A percentile compares a stretch with the other conserved stretches of the same genome.
Evolutionary conservation across 106 monocot species (phyloP).

Genomic region (Acorus calamus): DNA sequence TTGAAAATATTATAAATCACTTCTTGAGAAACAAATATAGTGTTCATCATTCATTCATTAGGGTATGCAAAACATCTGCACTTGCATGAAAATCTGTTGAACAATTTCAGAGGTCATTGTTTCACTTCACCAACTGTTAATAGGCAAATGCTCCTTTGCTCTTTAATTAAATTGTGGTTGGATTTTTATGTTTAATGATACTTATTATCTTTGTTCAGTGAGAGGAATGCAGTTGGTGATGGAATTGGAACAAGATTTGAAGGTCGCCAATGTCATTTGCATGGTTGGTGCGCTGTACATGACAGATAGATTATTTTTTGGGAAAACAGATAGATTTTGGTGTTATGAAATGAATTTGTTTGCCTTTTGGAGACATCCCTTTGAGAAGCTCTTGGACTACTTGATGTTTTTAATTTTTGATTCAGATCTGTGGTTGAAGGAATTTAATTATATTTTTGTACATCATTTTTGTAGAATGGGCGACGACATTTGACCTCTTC

Average conservation of each 20-base stretch:
- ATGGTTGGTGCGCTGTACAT: conserved; percentile 31
- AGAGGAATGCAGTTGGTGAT: conserved; percentile 95
- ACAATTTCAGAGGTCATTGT: no score
- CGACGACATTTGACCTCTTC: conserved; percentile 80
- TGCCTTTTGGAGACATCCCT: no score
- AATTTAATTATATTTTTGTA: not conserved
- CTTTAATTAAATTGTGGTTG: not conserved
- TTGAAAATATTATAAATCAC: no score
- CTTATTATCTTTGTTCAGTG: conserved; percentile 29
- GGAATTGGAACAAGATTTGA: conserved; percentile 91
- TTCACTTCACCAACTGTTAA: no score
- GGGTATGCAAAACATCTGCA: no score
- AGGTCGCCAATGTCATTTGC: conserved; percentile 98
- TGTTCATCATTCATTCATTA: no score
- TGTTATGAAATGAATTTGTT: no score
- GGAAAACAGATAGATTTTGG: no score
- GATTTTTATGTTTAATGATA: not conserved
- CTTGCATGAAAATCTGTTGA: no score
- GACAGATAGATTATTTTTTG: no score
- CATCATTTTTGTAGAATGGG: conserved; percentile 66
- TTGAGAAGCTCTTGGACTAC: no score
- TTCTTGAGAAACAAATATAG: no score
- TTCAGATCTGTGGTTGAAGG: not conserved
- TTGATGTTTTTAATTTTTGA: not conserved
- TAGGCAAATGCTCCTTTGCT: not conserved